Evolutionary conservation across 805 yeast species (phyloP), one percentile per base, ranked within the genome.

Genomic region (Candida koratica): DNA sequence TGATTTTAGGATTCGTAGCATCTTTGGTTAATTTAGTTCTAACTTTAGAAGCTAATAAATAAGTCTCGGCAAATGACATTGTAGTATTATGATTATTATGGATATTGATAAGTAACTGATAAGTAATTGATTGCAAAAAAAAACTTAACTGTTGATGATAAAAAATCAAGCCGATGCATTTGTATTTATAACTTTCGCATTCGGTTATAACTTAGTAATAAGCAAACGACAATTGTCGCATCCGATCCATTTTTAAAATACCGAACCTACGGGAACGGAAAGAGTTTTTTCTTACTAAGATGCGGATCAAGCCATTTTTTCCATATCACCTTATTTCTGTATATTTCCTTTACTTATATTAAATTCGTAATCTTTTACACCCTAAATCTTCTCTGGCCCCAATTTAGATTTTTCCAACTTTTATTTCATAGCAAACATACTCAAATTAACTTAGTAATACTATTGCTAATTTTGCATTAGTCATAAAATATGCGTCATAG

Each of bases 21-120:
- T 81, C 84, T 37, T 59, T 64, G 28, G 84, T 77, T 17, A 81
- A 69, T 60, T 79, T 81, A 13, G 68, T 49, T 51, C 82, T 76
- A 23, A 82, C 89, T 47, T 66, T 71, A 26, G 81, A 70, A 16
- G 87, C 87, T 36, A 81, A 65, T 10, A 73, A 49, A 55, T 77
- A 81, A 5, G 83, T 64, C 41, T 77, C 75, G 3, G 77, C 67
- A 51, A 69, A 59, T n/a, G 72, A 37, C 40, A 37, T 37, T 7
- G 23, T 14, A 11, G 9, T 22, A 13, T 30, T 30, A 30, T 30
- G 7, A 20, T 20, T 20, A 20, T 20, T 20, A 10, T 20, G 23
- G 10, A 20, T 17, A 17, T 16, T 5, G 25, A 16, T 18, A 28
- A n/a, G n/a, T n/a, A n/a, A n/a, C n/a, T n/a, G n/a, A n/a, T n/a